A percentile compares a stretch with the other conserved stretches of the same genome.
Evolutionary conservation across 1,284 basidiomycete genomes (phyloP).

Genomic region (Boletus albobrunnescens): DNA sequence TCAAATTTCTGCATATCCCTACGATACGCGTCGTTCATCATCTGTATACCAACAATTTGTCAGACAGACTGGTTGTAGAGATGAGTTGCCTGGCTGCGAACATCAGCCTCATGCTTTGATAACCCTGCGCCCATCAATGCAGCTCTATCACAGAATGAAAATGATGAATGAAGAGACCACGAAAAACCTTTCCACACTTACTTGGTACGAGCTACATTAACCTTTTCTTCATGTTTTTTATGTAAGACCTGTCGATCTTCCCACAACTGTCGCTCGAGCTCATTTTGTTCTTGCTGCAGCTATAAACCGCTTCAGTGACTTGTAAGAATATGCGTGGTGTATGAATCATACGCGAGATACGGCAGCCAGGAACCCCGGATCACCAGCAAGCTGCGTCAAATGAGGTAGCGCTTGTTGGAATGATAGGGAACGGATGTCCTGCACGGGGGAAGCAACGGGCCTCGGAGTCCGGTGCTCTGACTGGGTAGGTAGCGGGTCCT

Average conservation of each 20-base stretch:
- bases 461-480: conserved; percentile 13
- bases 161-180: conserved; percentile 4
- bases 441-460: conserved; percentile 8
- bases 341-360: conserved; percentile 45
- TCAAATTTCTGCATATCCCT: conserved; percentile 66
- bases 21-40: conserved; percentile 56
- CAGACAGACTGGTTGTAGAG: conserved; percentile 7
- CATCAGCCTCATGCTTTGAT: conserved; percentile 67
- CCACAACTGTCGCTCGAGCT: conserved; percentile 61
- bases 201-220: conserved; percentile 63
- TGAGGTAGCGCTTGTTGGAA: conserved; percentile 65
- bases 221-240: conserved; percentile 62
- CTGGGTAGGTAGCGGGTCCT: conserved; percentile 8
- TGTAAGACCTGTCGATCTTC: conserved; percentile 58
- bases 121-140: conserved; percentile 58
- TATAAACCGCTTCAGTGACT: conserved; percentile 11
- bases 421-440: conserved; percentile 43
- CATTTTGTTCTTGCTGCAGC: conserved; percentile 64
- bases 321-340: neutral
- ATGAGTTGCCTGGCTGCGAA: conserved; percentile 34
- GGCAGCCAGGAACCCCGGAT: conserved; percentile 44
- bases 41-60: conserved; percentile 37
- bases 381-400: conserved; percentile 50
- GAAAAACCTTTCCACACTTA: conserved; percentile 32
- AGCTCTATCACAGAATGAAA: conserved; percentile 34